A percentile compares a stretch with the other conserved stretches of the same genome.
These are phyloP conservation scores for Rhodotorula sphaerocarpa DNA, from an alignment of 768 basidiomycete genomes.

Conservation along the genomic window DNA sequence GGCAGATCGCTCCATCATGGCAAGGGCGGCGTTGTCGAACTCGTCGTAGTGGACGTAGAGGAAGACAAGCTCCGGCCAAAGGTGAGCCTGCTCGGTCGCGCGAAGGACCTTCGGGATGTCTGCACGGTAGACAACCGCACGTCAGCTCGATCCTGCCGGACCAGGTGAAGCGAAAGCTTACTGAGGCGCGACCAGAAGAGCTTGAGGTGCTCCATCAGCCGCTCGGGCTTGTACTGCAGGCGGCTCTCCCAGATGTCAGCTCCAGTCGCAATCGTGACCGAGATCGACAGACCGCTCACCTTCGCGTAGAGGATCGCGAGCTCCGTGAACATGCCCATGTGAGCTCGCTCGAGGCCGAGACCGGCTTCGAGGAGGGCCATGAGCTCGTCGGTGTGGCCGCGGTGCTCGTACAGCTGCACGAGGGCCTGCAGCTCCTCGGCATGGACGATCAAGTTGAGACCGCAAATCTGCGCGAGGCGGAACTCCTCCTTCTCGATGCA, in stretches of 20 bases:
- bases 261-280: background rate
- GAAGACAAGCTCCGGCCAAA: conserved; percentile 98
- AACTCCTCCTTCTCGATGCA: conserved; percentile 97
- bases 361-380: conserved; percentile 86
- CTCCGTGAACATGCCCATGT: conserved; percentile 99
- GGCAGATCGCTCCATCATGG: conserved; percentile 97
- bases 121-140: background rate
- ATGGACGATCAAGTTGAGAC: conserved; percentile 94
- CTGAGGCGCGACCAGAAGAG: conserved; percentile 57
- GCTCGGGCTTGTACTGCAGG: conserved; percentile 36
- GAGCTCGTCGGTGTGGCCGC: conserved; percentile 90
- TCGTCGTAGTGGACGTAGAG: conserved; percentile 98
- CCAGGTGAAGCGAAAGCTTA: background rate
- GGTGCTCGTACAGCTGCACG: conserved; percentile 75
- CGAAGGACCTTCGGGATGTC: conserved; percentile 99
- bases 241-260: no score
- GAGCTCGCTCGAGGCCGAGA: conserved; percentile 89
- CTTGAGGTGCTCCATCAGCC: conserved; percentile 87
- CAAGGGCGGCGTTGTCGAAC: conserved; percentile 94
- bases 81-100: conserved; percentile 88
- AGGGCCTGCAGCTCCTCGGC: conserved; percentile 51
- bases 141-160: background rate
- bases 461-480: conserved; percentile 96
- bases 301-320: conserved; percentile 86
- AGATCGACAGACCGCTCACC: conserved; percentile 50